A percentile compares a stretch with the other conserved stretches of the same genome.
These are phyloP conservation scores for Paulownia fortunei DNA, from an alignment of 257 asterid genomes.

Conservation along the genomic window DNA sequence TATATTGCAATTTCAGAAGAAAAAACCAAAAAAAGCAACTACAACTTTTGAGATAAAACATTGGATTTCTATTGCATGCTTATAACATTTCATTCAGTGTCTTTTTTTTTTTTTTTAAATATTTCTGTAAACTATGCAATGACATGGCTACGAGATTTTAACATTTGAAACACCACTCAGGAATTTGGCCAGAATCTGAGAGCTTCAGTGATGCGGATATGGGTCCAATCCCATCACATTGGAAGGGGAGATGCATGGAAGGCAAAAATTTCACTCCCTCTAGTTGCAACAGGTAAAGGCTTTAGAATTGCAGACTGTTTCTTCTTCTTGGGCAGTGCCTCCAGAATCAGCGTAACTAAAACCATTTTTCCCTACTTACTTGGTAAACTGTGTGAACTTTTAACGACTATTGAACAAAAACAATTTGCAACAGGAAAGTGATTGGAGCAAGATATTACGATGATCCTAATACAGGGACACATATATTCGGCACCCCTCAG, in stretches of 20 bases:
- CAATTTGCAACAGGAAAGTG: conserved; percentile 42
- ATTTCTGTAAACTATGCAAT: no score
- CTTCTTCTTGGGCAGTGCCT: background rate
- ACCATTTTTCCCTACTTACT: background rate
- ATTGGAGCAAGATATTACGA: conserved; percentile 57
- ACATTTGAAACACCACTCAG: conserved; percentile 28
- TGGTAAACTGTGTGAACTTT: background rate
- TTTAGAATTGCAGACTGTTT: background rate
- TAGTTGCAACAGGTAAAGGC: conserved; percentile 50
- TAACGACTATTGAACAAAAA: no score
- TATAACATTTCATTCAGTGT: background rate
- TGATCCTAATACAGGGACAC: no score
- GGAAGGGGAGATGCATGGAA: conserved; percentile 59
- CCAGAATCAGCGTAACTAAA: no score
- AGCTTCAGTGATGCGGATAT: conserved; percentile 50
- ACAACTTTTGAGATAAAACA: background rate
- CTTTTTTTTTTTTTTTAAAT: background rate
- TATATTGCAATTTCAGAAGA: background rate
- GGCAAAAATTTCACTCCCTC: conserved; percentile 38
- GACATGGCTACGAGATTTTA: background rate
- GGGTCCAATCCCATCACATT: conserved; percentile 49
- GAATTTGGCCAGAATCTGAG: conserved; percentile 69
- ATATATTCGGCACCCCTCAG: conserved; percentile 36
- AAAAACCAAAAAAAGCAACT: background rate
- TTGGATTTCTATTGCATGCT: background rate